phyloP scores from a whole-genome alignment of 2,329 filamentous ascomycete species.

The Beauveria varroae region DNA sequence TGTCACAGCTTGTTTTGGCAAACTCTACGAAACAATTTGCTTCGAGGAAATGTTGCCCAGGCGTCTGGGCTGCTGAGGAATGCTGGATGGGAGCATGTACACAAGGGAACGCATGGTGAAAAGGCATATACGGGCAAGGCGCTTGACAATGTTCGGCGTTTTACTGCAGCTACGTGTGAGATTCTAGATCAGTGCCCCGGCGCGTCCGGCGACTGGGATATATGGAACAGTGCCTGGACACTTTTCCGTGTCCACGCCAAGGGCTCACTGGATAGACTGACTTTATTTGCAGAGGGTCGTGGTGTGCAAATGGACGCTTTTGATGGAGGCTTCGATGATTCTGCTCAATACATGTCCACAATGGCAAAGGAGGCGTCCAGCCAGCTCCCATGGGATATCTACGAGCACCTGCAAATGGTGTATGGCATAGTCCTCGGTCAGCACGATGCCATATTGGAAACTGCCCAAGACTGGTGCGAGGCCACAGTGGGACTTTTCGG shows the following conservation, averaged over 20 bases:
- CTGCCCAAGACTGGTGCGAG: constrained; percentile 87
- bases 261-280: constrained; percentile 61
- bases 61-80: constrained; percentile 62
- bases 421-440: constrained; percentile 77
- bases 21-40: constrained; percentile 62
- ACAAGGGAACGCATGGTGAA: constrained; percentile 57
- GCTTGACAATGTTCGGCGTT: constrained; percentile 69
- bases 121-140: constrained; percentile 66
- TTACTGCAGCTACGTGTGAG: constrained; percentile 58
- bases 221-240: constrained; percentile 73
- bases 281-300: constrained; percentile 70
- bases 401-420: constrained; percentile 72
- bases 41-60: constrained; percentile 66
- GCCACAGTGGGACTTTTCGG: constrained; percentile 74
- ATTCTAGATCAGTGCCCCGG: constrained; percentile 69
- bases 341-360: constrained; percentile 51
- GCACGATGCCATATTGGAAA: constrained; percentile 64
- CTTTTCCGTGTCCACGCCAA: constrained; percentile 71
- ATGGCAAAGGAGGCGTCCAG: constrained; percentile 73
- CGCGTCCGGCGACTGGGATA: constrained; percentile 67
- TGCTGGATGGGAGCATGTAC: constrained; percentile 72
- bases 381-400: constrained; percentile 82
- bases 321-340: constrained; percentile 25
- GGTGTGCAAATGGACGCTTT: constrained; percentile 36
- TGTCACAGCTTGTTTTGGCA: constrained; percentile 80